These are phyloP conservation scores for Apiotrichum gracile DNA, from an alignment of 1,284 basidiomycete species.

Conservation along the genomic window DNA sequence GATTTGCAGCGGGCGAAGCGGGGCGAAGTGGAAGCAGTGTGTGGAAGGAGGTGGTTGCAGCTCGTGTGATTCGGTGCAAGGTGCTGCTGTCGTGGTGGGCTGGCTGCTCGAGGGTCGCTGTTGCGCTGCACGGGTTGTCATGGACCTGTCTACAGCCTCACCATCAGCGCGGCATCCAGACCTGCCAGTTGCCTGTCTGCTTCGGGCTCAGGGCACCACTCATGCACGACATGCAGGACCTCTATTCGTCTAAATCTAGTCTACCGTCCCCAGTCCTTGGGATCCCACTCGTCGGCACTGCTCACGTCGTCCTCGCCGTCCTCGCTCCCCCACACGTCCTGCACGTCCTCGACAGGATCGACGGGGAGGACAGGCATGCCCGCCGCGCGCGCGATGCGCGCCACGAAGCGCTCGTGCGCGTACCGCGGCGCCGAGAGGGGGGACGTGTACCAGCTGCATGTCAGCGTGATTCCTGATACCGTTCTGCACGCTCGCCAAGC, in stretches of 20 bases:
- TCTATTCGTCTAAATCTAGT: not conserved
- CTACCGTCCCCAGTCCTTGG: constrained; percentile 25
- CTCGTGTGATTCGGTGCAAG: too few species aligned
- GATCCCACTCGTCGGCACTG: constrained; percentile 34
- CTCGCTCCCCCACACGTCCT: constrained; percentile 22
- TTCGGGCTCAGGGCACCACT: too few species aligned
- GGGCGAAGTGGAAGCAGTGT: not conserved
- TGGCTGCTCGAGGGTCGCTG: too few species aligned
- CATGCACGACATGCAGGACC: too few species aligned
- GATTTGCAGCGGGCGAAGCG: not conserved
- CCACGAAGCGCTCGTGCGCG: constrained; percentile 30
- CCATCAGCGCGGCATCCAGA: too few species aligned
- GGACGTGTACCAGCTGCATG: constrained; percentile 34
- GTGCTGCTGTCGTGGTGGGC: too few species aligned
- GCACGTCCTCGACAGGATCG: constrained; percentile 22
- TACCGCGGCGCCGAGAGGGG: constrained; percentile 27
- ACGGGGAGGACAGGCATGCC: constrained; percentile 28
- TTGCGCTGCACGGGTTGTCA: too few species aligned
- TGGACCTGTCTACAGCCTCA: too few species aligned
- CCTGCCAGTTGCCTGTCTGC: too few species aligned
- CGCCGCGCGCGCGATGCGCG: constrained; percentile 28
- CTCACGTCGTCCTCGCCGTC: constrained; percentile 10
- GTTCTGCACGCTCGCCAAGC: too few species aligned
- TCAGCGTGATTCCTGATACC: not conserved
- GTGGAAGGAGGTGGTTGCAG: not conserved